phyloP scores from a whole-genome alignment of 352 stramenopile species.

The Globisporangium barbulae region DNA sequence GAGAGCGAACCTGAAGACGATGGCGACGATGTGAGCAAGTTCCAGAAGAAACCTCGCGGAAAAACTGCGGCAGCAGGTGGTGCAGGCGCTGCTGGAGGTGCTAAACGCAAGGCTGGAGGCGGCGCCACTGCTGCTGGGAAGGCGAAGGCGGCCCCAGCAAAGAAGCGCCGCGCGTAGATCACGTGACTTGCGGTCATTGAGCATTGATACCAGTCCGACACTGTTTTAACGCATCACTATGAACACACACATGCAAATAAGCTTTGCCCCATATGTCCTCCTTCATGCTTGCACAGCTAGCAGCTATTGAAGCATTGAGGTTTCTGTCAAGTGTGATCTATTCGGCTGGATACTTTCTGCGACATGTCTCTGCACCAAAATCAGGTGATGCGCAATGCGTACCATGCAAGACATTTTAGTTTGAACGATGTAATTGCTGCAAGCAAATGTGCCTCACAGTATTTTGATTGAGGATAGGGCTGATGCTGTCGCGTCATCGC shows the following conservation, averaged over 20 bases:
- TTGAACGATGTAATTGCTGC: too few relatives aligned
- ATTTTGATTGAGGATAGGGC: not conserved
- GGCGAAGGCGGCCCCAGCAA: too few relatives aligned
- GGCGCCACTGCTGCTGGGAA: constrained; percentile 10
- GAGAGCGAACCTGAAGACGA: constrained; percentile 68
- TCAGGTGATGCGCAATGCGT: constrained; percentile 4
- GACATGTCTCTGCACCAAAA: constrained; percentile 1
- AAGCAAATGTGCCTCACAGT: not conserved
- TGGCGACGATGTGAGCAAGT: constrained; percentile 71
- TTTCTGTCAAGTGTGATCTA: not conserved
- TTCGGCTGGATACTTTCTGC: not conserved
- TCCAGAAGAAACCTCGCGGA: constrained; percentile 72
- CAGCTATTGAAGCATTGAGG: not conserved
- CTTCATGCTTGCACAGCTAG: not conserved
- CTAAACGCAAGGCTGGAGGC: constrained; percentile 54
- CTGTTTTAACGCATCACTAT: constrained; percentile 5
- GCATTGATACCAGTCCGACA: too few relatives aligned
- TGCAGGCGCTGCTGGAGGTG: constrained; percentile 8
- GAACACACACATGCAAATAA: too few relatives aligned
- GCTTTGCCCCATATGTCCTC: too few relatives aligned
- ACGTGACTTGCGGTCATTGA: too few relatives aligned
- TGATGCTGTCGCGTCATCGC: constrained; percentile 12
- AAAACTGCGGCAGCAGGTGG: constrained; percentile 18
- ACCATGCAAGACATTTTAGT: constrained; percentile 1
- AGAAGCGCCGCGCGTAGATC: too few relatives aligned